Evolutionary conservation across 768 basidiomycete genomes (phyloP).

Genomic region (Mycena pura): DNA sequence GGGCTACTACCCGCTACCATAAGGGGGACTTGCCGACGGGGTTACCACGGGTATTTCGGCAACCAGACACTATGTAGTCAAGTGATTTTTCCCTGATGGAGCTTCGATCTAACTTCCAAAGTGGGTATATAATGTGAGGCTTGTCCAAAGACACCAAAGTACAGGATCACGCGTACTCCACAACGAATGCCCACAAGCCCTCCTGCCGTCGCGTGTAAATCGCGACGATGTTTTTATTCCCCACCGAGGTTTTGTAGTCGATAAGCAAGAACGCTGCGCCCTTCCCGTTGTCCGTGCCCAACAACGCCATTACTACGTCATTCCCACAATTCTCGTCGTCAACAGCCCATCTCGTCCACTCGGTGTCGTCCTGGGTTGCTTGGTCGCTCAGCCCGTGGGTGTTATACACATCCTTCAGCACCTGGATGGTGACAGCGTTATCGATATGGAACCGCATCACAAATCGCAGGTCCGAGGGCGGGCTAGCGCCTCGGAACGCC

Average conservation of each 20-base stretch:
- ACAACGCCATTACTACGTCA: background rate
- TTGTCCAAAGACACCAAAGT: too few species aligned
- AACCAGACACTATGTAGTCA: too few species aligned
- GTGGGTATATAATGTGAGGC: too few species aligned
- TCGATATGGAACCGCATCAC: background rate
- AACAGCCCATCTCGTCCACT: background rate
- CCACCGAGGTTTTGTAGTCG: background rate
- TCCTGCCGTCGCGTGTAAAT: background rate
- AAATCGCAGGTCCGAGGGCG: background rate
- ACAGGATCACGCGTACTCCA: background rate
- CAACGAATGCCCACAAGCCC: background rate
- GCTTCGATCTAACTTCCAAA: too few species aligned
- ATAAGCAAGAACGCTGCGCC: background rate
- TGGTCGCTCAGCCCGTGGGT: background rate
- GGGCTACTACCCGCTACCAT: too few species aligned
- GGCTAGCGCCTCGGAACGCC: background rate
- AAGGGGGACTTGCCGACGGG: too few species aligned
- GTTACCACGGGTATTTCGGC: too few species aligned
- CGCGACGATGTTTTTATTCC: background rate
- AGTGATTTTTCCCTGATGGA: too few species aligned
- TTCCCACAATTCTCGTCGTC: background rate
- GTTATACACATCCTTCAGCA: background rate
- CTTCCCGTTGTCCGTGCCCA: background rate
- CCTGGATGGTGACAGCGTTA: background rate
- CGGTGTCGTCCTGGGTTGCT: background rate